Conservation (phyloP, 164 flowering plant species). For the Dillenia turbinata region DNA sequence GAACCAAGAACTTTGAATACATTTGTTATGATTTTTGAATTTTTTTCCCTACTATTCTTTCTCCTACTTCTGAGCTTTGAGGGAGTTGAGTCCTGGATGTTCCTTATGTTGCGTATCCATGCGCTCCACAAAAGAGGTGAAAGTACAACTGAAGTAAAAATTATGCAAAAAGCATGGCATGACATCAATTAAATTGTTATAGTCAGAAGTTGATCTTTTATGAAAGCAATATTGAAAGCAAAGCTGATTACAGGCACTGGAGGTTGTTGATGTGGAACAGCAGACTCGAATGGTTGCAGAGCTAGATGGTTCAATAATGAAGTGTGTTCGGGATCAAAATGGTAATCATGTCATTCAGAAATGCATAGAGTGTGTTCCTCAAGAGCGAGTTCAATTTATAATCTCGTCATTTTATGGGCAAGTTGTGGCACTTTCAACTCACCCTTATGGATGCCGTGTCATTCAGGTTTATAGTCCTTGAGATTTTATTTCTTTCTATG, state of each 20-base stretch:
- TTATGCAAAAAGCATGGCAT: too few relatives aligned
- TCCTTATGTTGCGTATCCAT: too few relatives aligned
- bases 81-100: too few relatives aligned
- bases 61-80: too few relatives aligned
- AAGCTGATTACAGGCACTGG: slow-evolving; percentile 59
- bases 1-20: too few relatives aligned
- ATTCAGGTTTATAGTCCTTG: slow-evolving; percentile 59
- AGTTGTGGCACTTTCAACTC: slow-evolving; percentile 77
- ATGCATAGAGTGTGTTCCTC: slow-evolving; percentile 89
- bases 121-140: too few relatives aligned
- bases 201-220: too few relatives aligned
- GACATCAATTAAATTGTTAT: too few relatives aligned
- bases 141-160: too few relatives aligned
- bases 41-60: too few relatives aligned
- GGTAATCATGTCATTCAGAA: slow-evolving; percentile 98
- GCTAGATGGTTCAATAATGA: slow-evolving; percentile 85
- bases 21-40: too few relatives aligned
- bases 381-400: slow-evolving; percentile 75
- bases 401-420: slow-evolving; percentile 77
- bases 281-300: slow-evolving; percentile 68
- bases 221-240: too few relatives aligned
- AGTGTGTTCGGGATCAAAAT: slow-evolving; percentile 95
- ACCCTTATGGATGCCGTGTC: slow-evolving; percentile 95
- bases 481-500: neutral
- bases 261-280: slow-evolving; percentile 79